Conservation (phyloP, 1,284 basidiomycete species). For the Gastroboletus turbinatus region DNA sequence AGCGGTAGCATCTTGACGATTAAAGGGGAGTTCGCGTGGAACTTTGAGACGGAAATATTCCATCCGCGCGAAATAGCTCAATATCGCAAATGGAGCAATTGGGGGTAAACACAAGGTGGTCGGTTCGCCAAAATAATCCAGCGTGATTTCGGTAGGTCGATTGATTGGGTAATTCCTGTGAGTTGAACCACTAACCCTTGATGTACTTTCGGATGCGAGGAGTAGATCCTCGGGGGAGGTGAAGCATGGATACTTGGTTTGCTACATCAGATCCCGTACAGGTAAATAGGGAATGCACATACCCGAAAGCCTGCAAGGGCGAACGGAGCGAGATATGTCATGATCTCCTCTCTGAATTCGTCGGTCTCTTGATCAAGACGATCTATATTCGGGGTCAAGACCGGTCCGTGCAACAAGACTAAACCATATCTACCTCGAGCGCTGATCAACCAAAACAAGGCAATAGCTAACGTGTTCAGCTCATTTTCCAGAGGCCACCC, state of each 20-base stretch:
- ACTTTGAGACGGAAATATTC: conserved; percentile 38
- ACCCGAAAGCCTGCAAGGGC: conserved; percentile 52
- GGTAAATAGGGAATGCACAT: conserved; percentile 21
- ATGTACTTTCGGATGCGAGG: conserved; percentile 2
- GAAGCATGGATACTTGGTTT: conserved; percentile 35
- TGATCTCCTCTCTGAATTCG: conserved; percentile 35
- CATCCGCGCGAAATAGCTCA: conserved; percentile 45
- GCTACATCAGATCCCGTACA: conserved; percentile 11
- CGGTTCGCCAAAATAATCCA: conserved; percentile 44
- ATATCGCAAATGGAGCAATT: conserved; percentile 44
- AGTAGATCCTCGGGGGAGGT: conserved; percentile 26
- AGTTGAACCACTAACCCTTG: background rate
- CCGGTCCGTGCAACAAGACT: background rate
- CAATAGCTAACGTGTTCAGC: conserved; percentile 45
- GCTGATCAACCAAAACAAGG: conserved; percentile 48
- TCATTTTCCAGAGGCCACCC: conserved; percentile 52
- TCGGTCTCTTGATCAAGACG: conserved; percentile 39
- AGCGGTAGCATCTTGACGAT: conserved; percentile 24
- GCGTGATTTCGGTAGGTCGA: conserved; percentile 28
- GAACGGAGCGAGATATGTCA: conserved; percentile 42
- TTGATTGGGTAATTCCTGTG: conserved; percentile 27
- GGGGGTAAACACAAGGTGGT: conserved; percentile 38
- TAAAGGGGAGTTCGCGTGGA: conserved; percentile 38
- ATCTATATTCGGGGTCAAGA: conserved; percentile 22
- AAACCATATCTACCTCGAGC: conserved; percentile 26